A percentile compares a stretch with the other conserved stretches of the same genome.
These are phyloP conservation scores for Fusarium keratoplasticum DNA, from an alignment of 2,329 filamentous ascomycete genomes.

Conservation along the genomic window DNA sequence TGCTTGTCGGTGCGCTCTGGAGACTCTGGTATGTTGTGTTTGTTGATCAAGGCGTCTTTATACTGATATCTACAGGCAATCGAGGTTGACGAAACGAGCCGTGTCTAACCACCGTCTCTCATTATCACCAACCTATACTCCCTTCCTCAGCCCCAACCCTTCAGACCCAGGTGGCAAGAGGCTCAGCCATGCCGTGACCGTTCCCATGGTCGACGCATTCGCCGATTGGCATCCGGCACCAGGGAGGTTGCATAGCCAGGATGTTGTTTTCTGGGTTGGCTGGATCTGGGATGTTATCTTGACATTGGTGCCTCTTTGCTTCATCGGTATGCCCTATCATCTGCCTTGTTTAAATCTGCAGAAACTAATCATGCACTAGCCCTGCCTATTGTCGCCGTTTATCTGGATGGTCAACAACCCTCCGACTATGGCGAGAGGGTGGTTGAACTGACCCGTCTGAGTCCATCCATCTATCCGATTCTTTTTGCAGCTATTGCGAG, in stretches of 20 bases:
- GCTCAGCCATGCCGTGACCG: not conserved
- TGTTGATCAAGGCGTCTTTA: not conserved
- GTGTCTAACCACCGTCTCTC: not conserved
- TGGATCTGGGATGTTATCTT: not conserved
- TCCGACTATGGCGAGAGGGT: not conserved
- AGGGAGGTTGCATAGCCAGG: not conserved
- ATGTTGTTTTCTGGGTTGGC: not conserved
- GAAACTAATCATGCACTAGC: not conserved
- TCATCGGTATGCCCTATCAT: not conserved
- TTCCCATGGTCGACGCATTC: not conserved
- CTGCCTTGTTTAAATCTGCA: not conserved
- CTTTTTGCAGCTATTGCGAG: slow-evolving; percentile 11
- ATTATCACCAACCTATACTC: not conserved
- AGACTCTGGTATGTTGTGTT: not conserved
- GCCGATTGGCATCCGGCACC: not conserved
- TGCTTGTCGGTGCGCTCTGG: not conserved
- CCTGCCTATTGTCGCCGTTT: not conserved
- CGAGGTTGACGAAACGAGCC: not conserved
- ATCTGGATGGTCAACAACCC: not conserved
- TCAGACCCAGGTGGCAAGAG: not conserved
- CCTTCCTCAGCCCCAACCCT: not conserved
- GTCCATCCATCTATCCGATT: slow-evolving; percentile 12
- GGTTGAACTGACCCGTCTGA: not conserved
- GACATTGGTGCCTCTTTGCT: not conserved
- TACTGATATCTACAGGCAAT: not conserved